Evolutionary conservation across 768 basidiomycete species (phyloP).

Genomic region (Mycena galopus): DNA sequence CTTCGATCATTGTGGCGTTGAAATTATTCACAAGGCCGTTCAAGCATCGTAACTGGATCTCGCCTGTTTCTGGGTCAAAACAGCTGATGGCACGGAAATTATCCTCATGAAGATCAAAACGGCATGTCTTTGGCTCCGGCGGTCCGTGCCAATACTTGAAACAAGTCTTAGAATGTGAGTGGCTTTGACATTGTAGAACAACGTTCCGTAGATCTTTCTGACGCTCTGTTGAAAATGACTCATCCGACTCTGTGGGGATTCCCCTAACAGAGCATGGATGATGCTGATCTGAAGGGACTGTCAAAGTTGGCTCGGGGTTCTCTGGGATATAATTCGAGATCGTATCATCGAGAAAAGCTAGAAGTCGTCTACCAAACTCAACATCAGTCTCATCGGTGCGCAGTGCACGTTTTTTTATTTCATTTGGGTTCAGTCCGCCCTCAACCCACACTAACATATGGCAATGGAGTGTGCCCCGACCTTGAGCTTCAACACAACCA

Average conservation of each 20-base stretch:
- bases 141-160: conserved; percentile 40
- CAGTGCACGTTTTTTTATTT: conserved; percentile 6
- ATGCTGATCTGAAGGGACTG: not conserved
- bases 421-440: conserved; percentile 12
- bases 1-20: conserved; percentile 34
- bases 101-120: conserved; percentile 38
- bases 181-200: conserved; percentile 35
- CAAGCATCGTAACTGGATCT: conserved; percentile 39
- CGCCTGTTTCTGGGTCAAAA: conserved; percentile 39
- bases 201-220: conserved; percentile 29
- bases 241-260: not conserved
- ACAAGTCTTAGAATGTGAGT: conserved; percentile 41
- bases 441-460: conserved; percentile 21
- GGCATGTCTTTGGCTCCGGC: conserved; percentile 31
- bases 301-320: not conserved
- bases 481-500: too few species aligned
- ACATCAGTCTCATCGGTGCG: not conserved
- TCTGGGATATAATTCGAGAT: conserved; percentile 12
- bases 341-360: conserved; percentile 22
- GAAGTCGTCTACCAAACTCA: conserved; percentile 7
- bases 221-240: not conserved
- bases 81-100: conserved; percentile 18
- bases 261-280: conserved; percentile 24
- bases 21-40: conserved; percentile 38
- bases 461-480: too few species aligned